These are phyloP conservation scores for Fusarium robinianum DNA, from an alignment of 2,329 filamentous ascomycete genomes.

Conservation along the genomic window DNA sequence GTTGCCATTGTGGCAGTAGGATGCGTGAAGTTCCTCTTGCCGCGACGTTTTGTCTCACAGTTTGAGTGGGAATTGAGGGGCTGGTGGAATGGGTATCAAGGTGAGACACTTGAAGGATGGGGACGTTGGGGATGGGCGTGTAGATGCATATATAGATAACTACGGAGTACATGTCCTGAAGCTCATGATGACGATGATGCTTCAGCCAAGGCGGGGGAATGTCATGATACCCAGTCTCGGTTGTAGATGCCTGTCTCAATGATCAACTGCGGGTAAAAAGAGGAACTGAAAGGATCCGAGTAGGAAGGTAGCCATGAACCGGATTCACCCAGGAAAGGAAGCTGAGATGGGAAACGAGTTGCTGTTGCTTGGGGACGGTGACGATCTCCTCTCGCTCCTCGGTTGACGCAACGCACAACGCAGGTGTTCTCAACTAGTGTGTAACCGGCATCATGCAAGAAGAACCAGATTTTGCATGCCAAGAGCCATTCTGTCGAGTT, in stretches of 20 bases:
- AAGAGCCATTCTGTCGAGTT: no score
- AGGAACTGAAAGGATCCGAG: not conserved
- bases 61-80: slow-evolving; percentile 2
- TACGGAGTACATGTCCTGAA: no score
- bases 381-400: slow-evolving; percentile 16
- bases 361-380: slow-evolving; percentile 10
- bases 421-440: no score
- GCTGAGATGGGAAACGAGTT: slow-evolving; percentile 3
- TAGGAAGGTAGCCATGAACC: slow-evolving; percentile 5
- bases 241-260: not conserved
- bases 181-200: slow-evolving; percentile 3
- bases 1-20: slow-evolving; percentile 34
- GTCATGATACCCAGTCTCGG: slow-evolving; percentile 17
- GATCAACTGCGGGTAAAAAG: not conserved
- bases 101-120: not conserved
- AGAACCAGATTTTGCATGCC: no score
- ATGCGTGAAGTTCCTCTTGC: slow-evolving; percentile 4
- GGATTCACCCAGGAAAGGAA: slow-evolving; percentile 28
- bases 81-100: slow-evolving; percentile 4
- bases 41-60: not conserved
- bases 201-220: slow-evolving; percentile 23
- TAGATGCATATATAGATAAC: slow-evolving; percentile 8
- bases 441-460: no score
- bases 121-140: not conserved
- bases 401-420: not conserved